Evolutionary conservation across 148 eudicot species (phyloP).

Genomic region (Silene uniflora): DNA sequence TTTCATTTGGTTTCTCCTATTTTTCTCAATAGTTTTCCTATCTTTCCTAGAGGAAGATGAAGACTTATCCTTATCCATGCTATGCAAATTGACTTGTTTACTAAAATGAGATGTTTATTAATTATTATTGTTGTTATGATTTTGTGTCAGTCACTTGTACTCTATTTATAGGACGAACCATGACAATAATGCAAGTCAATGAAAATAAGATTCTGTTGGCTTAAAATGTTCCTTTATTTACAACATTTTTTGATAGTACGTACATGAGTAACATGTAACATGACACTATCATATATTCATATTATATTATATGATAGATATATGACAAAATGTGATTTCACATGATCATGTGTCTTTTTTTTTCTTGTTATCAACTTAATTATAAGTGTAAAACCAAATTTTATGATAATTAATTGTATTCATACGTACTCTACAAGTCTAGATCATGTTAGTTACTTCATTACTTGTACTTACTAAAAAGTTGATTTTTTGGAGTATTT

Average conservation of each 20-base stretch:
- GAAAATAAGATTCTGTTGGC: not conserved
- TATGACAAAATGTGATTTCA: not conserved
- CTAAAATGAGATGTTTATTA: no score
- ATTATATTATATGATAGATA: not conserved
- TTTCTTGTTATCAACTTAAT: no score
- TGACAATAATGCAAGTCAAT: no score
- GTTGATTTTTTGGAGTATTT: no score
- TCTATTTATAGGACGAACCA: not conserved
- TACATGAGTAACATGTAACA: no score
- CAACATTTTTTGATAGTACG: no score
- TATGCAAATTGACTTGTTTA: not conserved
- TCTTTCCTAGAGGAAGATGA: conserved; percentile 28
- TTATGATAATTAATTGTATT: no score
- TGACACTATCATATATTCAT: no score
- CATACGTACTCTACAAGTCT: no score
- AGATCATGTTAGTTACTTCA: no score
- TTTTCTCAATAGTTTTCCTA: conserved; percentile 47
- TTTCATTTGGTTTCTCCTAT: conserved; percentile 47
- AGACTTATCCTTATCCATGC: conserved; percentile 12
- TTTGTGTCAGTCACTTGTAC: not conserved
- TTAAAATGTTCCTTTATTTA: not conserved
- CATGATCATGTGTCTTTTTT: not conserved
- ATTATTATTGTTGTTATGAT: not conserved
- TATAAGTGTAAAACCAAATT: no score
- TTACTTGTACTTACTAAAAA: no score